Percentiles rank a stretch among this genome's conserved stretches.
Evolutionary conservation across 2,329 filamentous ascomycete species (phyloP).

Genomic region (Xylariaceae sp.): DNA sequence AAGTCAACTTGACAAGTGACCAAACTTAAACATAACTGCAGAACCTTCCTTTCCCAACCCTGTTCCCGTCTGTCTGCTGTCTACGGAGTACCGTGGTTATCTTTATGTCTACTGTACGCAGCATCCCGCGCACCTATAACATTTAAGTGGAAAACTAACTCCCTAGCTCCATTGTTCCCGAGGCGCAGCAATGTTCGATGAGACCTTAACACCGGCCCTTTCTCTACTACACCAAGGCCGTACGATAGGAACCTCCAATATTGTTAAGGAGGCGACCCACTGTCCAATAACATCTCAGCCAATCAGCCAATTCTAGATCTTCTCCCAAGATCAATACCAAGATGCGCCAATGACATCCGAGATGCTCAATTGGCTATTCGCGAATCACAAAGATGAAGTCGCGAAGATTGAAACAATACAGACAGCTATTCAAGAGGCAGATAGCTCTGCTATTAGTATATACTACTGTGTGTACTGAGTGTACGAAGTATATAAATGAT

Average conservation of each 20-base stretch:
- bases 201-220: constrained; percentile 14
- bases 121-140: background rate
- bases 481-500: too few species aligned
- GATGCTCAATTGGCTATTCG: background rate
- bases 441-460: too few species aligned
- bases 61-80: background rate
- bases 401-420: too few species aligned
- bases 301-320: background rate
- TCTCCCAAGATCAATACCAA: background rate
- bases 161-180: constrained; percentile 5
- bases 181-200: constrained; percentile 20
- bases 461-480: too few species aligned
- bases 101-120: too few species aligned
- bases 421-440: too few species aligned
- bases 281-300: background rate
- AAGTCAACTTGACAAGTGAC: background rate
- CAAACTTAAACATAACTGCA: background rate
- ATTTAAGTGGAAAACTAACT: background rate
- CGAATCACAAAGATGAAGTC: background rate
- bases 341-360: background rate
- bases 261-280: constrained; percentile 9
- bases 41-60: background rate
- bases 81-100: too few species aligned
- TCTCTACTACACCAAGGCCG: background rate
- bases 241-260: background rate